Evolutionary conservation across 441 rosid genomes (phyloP), one percentile per base, ranked within the genome.

Genomic region (Cnidoscolus chayamansa): DNA sequence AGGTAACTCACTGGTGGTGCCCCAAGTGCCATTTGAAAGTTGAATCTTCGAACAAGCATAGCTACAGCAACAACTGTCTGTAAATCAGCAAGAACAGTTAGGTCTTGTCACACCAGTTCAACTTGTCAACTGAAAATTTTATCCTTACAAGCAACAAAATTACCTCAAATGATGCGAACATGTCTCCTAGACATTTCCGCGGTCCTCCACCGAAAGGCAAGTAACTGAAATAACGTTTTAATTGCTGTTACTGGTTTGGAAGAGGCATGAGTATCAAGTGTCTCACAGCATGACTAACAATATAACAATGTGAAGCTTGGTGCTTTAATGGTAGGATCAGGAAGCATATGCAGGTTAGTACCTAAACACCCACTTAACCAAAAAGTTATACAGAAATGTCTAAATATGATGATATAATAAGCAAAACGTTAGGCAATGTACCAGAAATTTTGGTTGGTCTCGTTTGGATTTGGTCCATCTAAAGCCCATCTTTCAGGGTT

Each of bases 151-250:
- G 35, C 19, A 66, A 19, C 16, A 1, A 17, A 50, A 72, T 64
- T 80, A 90, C 99, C 99, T 95, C 99, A 74, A 88, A 95, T 1
- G 97, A 67, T 17, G 98, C 99, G 10, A 95, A 95, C 96, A 95
- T 90, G 81, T 95, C 99, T 10, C 99, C 99, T 10, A 95, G 83
- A 59, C 99, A 95, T 87, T 95, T 95, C 77, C 97, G 81, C 0
- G 90, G 99, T 78, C 99, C 98, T 74, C 99, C 99, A 61, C 99
- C 99, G 64, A 95, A 95, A 2, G 99, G 98, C 86, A 95, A 89
- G 89, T 95, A 95, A 84, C 99, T 95, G 84, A 79, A 78, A 68
- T 62, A 47, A 63, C 35, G 20, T 7, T 32, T 40, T 25, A 25
- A 51, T 16, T 7, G 50, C 17, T 11, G 45, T 71, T 31, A 77